Base-by-base conservation (phyloP, 768 basidiomycete genomes). In the Piloderma croceum region DNA sequence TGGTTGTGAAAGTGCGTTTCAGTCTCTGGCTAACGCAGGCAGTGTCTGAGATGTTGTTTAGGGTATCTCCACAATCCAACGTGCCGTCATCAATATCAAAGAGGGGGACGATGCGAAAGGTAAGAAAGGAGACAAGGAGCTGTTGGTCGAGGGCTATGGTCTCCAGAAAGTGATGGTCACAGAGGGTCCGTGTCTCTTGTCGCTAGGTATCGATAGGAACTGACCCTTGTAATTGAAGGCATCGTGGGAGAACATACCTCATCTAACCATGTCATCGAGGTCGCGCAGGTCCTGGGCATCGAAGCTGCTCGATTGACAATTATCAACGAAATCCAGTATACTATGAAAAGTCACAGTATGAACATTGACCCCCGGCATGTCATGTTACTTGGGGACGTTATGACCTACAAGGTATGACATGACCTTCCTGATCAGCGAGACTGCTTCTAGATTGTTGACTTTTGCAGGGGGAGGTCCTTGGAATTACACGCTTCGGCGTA, bases 331-430 rank as follows among this genome's bases (percentile, higher is more conserved):
- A 96, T 98, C 50, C 87, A 94, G 58, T 89, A 90, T 57, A 98
- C 90, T 9, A 99, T 99, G 96, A 77, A 79, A 49, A 85, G 83
- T 40, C 96, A 99, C 68, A 91, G 91, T 53, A 93, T 99, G 87
- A 92, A 83, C 43, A 97, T 99, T 53, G 96, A 99, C 60, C 93
- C 94, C 46, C 87, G 96, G 39, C 96, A 99, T 61, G 89, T 98
- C 53, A 96, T 97, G 90, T 68, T 99, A 27, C 78, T 99, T 9
- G 96, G 93, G 35, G 96, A 99, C 62, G 92, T 97, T 44, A 99
- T 99, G 96, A 80, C 82, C 21, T 97, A 94, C 68, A 99, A 99
- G 80, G 91, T 83, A 43, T 24, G 59, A 42, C 9, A 15, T 32
- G 22, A 31, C 15, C 24, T 20, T 39, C 20, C 24, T 31, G 6